Percentiles rank a stretch among this genome's conserved stretches.
phyloP scores from a whole-genome alignment of 2,329 filamentous ascomycete genomes.

The Madurella fahalii region DNA sequence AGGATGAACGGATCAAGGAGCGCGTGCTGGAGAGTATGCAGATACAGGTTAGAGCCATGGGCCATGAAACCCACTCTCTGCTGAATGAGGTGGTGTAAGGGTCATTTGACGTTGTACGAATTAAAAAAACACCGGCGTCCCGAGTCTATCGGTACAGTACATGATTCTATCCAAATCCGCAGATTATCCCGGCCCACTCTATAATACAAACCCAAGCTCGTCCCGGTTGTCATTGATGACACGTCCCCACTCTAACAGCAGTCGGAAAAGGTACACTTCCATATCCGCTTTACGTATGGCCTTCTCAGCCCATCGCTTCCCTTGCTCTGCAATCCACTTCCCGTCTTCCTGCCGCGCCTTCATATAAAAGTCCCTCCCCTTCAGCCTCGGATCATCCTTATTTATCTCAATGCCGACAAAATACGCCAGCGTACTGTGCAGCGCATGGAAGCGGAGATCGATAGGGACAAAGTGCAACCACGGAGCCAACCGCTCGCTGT shows the following conservation, averaged over 20 bases:
- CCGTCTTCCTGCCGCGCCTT: constrained; percentile 50
- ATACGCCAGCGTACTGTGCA: constrained; percentile 71
- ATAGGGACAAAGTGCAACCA: constrained; percentile 81
- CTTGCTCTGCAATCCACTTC: constrained; percentile 62
- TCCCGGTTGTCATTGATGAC: constrained; percentile 59
- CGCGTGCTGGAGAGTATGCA: constrained; percentile 72
- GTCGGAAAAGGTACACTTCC: constrained; percentile 74
- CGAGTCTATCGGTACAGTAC: not conserved
- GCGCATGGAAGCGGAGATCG: constrained; percentile 66
- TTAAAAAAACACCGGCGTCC: constrained; percentile 1
- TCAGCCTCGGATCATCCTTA: constrained; percentile 35
- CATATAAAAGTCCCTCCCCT: constrained; percentile 45
- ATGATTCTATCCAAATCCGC: not conserved
- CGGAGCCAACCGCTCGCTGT: constrained; percentile 65
- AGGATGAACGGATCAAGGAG: constrained; percentile 52
- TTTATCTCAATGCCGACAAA: constrained; percentile 47
- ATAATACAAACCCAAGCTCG: constrained; percentile 37
- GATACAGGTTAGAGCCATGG: constrained; percentile 59
- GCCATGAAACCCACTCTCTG: constrained; percentile 41
- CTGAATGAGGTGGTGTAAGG: constrained; percentile 23
- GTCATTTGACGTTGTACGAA: not conserved
- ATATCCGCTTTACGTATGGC: constrained; percentile 68
- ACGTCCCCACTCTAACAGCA: constrained; percentile 73
- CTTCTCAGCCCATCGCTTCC: constrained; percentile 59
- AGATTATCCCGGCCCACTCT: not conserved